These are phyloP conservation scores for Pythium utonaiense DNA, from an alignment of 352 stramenopile genomes.

Conservation along the genomic window DNA sequence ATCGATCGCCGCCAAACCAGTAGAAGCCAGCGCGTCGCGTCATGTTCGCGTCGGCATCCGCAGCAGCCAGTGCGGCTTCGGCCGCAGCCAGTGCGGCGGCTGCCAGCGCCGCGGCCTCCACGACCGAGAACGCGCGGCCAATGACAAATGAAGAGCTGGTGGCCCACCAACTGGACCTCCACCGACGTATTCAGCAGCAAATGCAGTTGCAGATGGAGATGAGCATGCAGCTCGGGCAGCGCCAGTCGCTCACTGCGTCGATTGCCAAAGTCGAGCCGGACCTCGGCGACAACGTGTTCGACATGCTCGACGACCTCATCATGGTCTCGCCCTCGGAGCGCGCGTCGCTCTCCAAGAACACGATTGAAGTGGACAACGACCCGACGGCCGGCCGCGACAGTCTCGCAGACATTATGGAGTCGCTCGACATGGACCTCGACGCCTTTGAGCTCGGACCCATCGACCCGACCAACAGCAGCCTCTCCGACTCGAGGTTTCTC, in stretches of 20 bases:
- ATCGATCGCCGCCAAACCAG: slow-evolving; percentile 6
- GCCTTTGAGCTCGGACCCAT: slow-evolving; percentile 44
- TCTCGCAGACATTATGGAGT: slow-evolving; percentile 81
- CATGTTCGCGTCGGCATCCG: slow-evolving; percentile 26
- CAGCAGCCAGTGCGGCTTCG: slow-evolving; percentile 24
- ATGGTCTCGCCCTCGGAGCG: slow-evolving; percentile 66
- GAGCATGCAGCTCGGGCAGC: slow-evolving; percentile 62
- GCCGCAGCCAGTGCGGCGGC: slow-evolving; percentile 23
- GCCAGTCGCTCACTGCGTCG: slow-evolving; percentile 53
- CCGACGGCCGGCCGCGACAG: slow-evolving; percentile 49
- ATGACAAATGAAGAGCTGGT: slow-evolving; percentile 82
- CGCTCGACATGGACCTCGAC: slow-evolving; percentile 81
- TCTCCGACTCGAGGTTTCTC: slow-evolving; percentile 13
- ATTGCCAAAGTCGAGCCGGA: slow-evolving; percentile 75
- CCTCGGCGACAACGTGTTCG: slow-evolving; percentile 81
- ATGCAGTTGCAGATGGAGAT: slow-evolving; percentile 88
- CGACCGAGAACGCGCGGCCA: slow-evolving; percentile 23
- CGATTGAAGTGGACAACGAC: slow-evolving; percentile 34
- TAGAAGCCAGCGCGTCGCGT: slow-evolving; percentile 13
- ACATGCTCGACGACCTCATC: slow-evolving; percentile 87
- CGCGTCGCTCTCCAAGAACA: slow-evolving; percentile 55
- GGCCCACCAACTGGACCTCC: slow-evolving; percentile 74
- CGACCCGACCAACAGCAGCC: slow-evolving; percentile 30
- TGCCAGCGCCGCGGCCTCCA: slow-evolving; percentile 7
- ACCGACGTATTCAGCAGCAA: slow-evolving; percentile 84